Conservation (phyloP, 176 grass and related monocot genomes). For the Carex littledalei region DNA sequence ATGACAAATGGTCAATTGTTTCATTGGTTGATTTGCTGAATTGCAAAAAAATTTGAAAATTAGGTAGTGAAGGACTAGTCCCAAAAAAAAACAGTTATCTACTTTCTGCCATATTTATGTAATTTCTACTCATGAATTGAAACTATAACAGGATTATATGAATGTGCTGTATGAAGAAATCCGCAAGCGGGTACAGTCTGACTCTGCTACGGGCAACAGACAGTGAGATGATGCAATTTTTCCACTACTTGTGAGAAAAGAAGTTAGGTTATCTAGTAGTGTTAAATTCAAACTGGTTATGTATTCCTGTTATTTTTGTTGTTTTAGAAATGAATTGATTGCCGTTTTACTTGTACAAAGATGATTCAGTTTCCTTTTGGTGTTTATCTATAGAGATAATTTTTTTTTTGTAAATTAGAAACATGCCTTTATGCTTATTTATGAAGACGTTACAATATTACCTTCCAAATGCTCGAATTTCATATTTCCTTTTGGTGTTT, state of each 20-base stretch:
- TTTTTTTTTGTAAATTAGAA: constrained; percentile 13
- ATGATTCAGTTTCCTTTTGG: not conserved
- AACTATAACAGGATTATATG: constrained; percentile 25
- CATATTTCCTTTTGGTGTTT: too few species aligned
- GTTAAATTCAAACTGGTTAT: not conserved
- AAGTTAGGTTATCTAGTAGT: not conserved
- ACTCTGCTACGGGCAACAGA: not conserved
- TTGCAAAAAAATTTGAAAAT: not conserved
- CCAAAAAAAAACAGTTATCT: not conserved
- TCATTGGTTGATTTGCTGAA: not conserved
- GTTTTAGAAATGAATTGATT: not conserved
- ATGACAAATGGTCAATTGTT: not conserved
- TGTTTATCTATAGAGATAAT: constrained; percentile 18
- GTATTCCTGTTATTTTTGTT: not conserved
- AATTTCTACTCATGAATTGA: not conserved
- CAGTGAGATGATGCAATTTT: constrained; percentile 13
- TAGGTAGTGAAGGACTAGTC: not conserved
- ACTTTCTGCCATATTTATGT: not conserved
- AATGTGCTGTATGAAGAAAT: constrained; percentile 25
- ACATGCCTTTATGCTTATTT: constrained; percentile 2
- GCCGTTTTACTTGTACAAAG: constrained; percentile 10
- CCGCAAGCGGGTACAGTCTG: not conserved
- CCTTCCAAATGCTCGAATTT: not conserved
- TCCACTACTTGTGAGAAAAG: not conserved
- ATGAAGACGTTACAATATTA: not conserved